Conservation (phyloP, 2,329 filamentous ascomycete species). For the Scedosporium apiospermum region DNA sequence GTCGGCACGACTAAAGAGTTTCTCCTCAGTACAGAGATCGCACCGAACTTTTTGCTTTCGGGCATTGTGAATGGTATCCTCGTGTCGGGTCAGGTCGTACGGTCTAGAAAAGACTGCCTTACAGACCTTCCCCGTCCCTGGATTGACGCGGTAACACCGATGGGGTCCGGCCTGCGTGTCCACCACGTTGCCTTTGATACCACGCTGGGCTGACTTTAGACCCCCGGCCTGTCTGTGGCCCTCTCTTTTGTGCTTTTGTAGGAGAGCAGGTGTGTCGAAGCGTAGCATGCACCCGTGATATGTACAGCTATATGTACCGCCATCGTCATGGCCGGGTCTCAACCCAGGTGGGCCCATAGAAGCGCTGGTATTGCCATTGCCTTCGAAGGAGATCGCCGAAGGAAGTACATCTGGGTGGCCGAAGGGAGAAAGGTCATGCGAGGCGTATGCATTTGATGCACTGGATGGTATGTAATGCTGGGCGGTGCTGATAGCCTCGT, state of each 20-base stretch:
- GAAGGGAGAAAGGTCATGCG: not conserved
- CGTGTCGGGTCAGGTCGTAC: constrained; percentile 92
- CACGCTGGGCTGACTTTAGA: constrained; percentile 25
- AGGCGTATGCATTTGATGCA: not conserved
- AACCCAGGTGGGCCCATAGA: not conserved
- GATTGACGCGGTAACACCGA: constrained; percentile 86
- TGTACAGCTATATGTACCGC: constrained; percentile 91
- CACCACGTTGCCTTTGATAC: constrained; percentile 9
- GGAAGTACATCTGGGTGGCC: not conserved
- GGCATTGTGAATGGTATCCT: constrained; percentile 94
- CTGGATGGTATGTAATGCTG: not conserved
- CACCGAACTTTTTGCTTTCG: constrained; percentile 93
- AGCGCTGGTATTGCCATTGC: not conserved
- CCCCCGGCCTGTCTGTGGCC: constrained; percentile 70
- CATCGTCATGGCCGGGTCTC: constrained; percentile 32
- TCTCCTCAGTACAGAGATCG: constrained; percentile 87
- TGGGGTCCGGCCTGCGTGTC: constrained; percentile 81
- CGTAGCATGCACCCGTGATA: constrained; percentile 84
- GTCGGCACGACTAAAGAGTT: constrained; percentile 93
- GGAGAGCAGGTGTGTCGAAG: constrained; percentile 75
- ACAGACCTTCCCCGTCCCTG: constrained; percentile 89
- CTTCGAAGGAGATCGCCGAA: not conserved
- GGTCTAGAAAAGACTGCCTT: constrained; percentile 89
- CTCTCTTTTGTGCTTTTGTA: constrained; percentile 95
- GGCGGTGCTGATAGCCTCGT: not conserved